Evolutionary conservation across 75 land plant genomes (phyloP).

Genomic region (Pinus albicaulis): DNA sequence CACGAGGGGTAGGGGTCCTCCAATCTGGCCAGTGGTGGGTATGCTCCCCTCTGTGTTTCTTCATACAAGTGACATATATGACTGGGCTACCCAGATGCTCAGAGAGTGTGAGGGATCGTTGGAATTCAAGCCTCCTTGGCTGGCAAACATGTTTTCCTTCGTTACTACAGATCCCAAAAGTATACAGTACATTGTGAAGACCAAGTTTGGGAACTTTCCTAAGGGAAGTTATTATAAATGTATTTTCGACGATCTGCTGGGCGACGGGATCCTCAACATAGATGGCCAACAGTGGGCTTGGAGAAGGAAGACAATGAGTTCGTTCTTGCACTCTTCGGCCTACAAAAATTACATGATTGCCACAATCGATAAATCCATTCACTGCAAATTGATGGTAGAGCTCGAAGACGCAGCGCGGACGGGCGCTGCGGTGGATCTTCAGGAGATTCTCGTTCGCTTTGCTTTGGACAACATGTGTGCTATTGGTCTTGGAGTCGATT

Average conservation of each 20-base stretch:
- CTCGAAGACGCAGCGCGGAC: neutral
- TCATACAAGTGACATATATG: constrained; percentile 8
- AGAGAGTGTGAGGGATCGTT: constrained; percentile 1
- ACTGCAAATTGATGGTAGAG: constrained; percentile 19
- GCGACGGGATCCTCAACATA: constrained; percentile 67
- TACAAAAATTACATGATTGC: constrained; percentile 20
- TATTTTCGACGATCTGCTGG: constrained; percentile 53
- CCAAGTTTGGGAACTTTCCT: constrained; percentile 27
- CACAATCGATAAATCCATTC: constrained; percentile 24
- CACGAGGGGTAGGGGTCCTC: constrained; percentile 9
- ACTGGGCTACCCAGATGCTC: constrained; percentile 12
- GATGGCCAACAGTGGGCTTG: constrained; percentile 42
- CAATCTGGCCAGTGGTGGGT: constrained; percentile 16
- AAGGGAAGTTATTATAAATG: constrained; percentile 40
- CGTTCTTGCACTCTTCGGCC: constrained; percentile 35
- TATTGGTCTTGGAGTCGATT: constrained; percentile 56
- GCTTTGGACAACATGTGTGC: constrained; percentile 68
- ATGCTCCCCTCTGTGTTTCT: constrained; percentile 14
- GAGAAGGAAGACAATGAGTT: constrained; percentile 37
- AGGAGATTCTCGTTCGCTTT: constrained; percentile 62
- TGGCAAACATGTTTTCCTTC: neutral
- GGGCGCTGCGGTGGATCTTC: constrained; percentile 42
- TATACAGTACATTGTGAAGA: constrained; percentile 30
- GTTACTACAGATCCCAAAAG: constrained; percentile 24
- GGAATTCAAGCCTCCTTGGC: constrained; percentile 11